Base-by-base conservation (phyloP, 768 basidiomycete species). In the Serendipita indica region DNA sequence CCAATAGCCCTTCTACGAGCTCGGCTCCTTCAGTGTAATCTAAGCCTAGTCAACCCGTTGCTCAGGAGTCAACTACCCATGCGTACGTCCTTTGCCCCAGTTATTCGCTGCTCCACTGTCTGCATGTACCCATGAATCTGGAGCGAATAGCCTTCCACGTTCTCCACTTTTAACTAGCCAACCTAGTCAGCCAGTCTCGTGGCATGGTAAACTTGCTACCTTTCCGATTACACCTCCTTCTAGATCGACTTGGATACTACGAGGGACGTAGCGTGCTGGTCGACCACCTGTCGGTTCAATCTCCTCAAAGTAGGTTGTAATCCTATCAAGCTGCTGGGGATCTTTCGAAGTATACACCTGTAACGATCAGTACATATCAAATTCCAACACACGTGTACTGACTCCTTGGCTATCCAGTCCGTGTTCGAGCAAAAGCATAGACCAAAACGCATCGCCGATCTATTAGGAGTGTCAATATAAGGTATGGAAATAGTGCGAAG, bases 231-330 rank as follows among this genome's bases (percentile, higher is more conserved):
- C 93, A 7, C 88, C 88, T 5, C 82, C 74, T 69, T 97, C 93
- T 39, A 97, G 74, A 74, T 98, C 93, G 63, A 96, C 72, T 68
- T 91, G 90, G 3, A 96, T 79, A 61, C 86, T 87, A 33, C 93
- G 79, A 10, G 93, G 93, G 4, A 98, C 88, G 63, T 87, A 93
- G 72, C 89, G 89, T 59, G 77, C 72, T 12, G 69, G 68, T 2
- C 72, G 72, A 18, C 71, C 73, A 4, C 70, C 68, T 37, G 57
- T 41, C 28, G 52, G n/a, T 33, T 59, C 33, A 28, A 35, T 16
- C 57, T n/a, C 61, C 52, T 16, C 30, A 34, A 39, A 28, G 27
- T 46, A 20, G 32, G 41, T 13, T 72, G 76, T 63, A 63, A 89
- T 89, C 61, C 85, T 79, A 63, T 74, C 80, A 22, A 89, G 76